phyloP scores from a whole-genome alignment of 2,329 filamentous ascomycete species.

The Septoria linicola region DNA sequence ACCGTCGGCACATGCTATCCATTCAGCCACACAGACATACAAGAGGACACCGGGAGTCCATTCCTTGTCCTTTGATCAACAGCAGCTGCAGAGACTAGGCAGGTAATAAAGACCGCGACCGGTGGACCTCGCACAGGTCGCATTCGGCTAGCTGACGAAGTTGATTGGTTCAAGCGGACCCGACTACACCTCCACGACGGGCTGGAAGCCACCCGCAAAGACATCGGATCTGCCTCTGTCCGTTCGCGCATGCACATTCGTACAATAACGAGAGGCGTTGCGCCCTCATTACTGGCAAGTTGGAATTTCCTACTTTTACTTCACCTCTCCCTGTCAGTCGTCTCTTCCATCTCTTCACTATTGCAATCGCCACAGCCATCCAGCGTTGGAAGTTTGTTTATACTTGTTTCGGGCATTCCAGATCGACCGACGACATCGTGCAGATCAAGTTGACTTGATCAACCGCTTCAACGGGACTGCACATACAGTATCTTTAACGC shows the following conservation, averaged over 20 bases:
- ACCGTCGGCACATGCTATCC: too few species aligned
- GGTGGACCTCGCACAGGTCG: conserved; percentile 6
- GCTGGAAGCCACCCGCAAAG: neutral
- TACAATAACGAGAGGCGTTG: conserved; percentile 1
- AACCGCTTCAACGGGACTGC: too few species aligned
- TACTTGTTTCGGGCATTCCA: neutral
- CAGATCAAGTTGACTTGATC: neutral
- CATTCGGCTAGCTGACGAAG: neutral
- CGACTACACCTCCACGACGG: neutral
- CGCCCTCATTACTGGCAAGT: conserved; percentile 2
- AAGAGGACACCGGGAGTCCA: too few species aligned
- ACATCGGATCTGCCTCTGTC: conserved; percentile 4
- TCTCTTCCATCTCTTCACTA: too few species aligned
- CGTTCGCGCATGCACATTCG: conserved; percentile 1
- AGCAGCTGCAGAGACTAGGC: too few species aligned
- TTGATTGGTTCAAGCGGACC: conserved; percentile 1
- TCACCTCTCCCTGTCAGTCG: neutral
- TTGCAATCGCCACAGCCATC: too few species aligned
- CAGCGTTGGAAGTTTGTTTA: neutral
- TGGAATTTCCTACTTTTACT: neutral
- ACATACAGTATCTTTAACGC: too few species aligned
- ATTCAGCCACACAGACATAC: too few species aligned
- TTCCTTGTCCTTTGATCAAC: too few species aligned
- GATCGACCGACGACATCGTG: neutral
- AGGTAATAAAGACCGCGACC: too few species aligned